A percentile compares a stretch with the other conserved stretches of the same genome.
Evolutionary conservation across 2,329 filamentous ascomycete species (phyloP).

Genomic region (Phialophora expanda): DNA sequence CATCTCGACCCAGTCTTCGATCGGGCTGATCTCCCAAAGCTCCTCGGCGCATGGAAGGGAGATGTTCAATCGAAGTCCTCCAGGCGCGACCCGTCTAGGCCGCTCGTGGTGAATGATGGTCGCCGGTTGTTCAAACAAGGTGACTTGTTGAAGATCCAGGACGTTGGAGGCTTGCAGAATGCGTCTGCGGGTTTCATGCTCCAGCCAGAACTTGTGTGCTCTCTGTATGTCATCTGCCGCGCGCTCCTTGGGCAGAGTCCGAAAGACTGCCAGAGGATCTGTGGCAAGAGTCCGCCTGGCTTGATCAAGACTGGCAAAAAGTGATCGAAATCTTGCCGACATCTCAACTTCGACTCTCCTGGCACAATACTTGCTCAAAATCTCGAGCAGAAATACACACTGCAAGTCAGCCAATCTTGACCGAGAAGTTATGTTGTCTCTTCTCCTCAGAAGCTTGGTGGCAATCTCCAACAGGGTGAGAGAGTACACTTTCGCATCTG

Average conservation of each 20-base stretch:
- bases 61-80: conserved; percentile 35
- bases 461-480: conserved; percentile 45
- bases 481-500: conserved; percentile 45
- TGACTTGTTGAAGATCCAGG: conserved; percentile 44
- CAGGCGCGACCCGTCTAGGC: conserved; percentile 19
- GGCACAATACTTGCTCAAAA: conserved; percentile 45
- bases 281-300: conserved; percentile 42
- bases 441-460: conserved; percentile 42
- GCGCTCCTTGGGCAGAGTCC: conserved; percentile 40
- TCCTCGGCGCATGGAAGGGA: conserved; percentile 44
- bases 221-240: conserved; percentile 40
- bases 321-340: conserved; percentile 44
- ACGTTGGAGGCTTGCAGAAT: conserved; percentile 46
- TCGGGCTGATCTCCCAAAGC: conserved; percentile 43
- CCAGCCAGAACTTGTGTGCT: conserved; percentile 46
- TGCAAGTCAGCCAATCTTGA: conserved; percentile 46
- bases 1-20: conserved; percentile 41
- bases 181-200: conserved; percentile 45
- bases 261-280: conserved; percentile 43
- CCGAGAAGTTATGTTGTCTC: conserved; percentile 44
- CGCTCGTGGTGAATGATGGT: conserved; percentile 41
- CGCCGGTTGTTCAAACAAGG: conserved; percentile 43
- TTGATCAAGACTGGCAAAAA: conserved; percentile 45
- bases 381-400: conserved; percentile 46
- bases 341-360: conserved; percentile 44